Evolutionary conservation across 2,329 filamentous ascomycete species (phyloP).

Genomic region (Camillea tinctor): DNA sequence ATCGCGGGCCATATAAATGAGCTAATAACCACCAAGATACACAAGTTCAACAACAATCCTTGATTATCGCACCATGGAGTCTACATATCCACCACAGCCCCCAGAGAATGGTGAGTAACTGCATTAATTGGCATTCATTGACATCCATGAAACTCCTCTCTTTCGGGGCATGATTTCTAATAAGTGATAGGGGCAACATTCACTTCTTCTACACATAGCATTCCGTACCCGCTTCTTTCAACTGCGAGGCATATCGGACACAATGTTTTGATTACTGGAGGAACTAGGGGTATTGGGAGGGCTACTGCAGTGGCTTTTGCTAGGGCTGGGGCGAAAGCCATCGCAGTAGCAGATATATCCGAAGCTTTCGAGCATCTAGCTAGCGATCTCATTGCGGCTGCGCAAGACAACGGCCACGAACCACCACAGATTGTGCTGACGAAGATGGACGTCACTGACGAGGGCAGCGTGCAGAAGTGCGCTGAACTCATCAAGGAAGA

Average conservation of each 20-base stretch:
- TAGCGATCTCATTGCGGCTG: conserved; percentile 14
- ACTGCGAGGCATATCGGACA: conserved; percentile 12
- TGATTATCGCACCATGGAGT: conserved; percentile 2
- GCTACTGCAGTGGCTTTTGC: conserved; percentile 21
- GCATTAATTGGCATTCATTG: not conserved
- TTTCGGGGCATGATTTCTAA: not conserved
- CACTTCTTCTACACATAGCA: conserved; percentile 12
- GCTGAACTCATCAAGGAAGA: conserved; percentile 4
- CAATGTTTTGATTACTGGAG: conserved; percentile 22
- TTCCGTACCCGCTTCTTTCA: conserved; percentile 11
- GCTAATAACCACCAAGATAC: too few species aligned
- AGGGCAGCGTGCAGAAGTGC: conserved; percentile 13
- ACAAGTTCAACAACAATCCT: not conserved
- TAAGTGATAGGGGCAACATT: conserved; percentile 15
- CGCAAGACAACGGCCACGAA: conserved; percentile 14
- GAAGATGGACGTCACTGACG: conserved; percentile 14
- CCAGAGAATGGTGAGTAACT: conserved; percentile 10
- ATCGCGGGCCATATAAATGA: too few species aligned
- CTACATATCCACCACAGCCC: conserved; percentile 6
- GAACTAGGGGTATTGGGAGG: conserved; percentile 18
- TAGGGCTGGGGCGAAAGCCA: conserved; percentile 19
- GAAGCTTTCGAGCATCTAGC: conserved; percentile 16
- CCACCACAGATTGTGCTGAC: conserved; percentile 12
- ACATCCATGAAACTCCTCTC: not conserved
- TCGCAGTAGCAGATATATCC: conserved; percentile 22